A percentile compares a stretch with the other conserved stretches of the same genome.
Conservation (phyloP, 2,329 filamentous ascomycete species). For the Aureobasidium sp. region DNA sequence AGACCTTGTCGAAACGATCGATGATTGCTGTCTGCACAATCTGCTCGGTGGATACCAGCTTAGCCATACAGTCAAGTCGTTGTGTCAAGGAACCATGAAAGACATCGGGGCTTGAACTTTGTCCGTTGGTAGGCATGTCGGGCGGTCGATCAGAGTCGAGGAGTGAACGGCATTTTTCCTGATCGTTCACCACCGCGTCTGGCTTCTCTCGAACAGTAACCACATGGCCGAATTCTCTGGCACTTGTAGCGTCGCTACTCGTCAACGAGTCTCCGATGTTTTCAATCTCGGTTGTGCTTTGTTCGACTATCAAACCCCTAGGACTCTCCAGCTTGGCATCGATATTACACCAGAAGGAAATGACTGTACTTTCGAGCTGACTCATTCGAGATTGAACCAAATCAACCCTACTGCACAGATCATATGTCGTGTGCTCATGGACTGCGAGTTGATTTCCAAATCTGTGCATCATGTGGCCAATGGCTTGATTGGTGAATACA, state of each 20-base stretch:
- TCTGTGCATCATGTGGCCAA: background rate
- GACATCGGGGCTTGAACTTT: background rate
- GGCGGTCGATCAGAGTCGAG: background rate
- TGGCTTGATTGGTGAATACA: background rate
- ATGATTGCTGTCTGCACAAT: background rate
- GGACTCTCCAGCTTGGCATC: background rate
- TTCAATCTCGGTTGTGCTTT: background rate
- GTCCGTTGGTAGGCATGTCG: background rate
- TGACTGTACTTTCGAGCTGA: background rate
- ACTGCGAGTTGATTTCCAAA: background rate
- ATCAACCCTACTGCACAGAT: background rate
- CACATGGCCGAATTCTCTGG: background rate
- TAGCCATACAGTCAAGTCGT: background rate
- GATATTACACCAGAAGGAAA: background rate
- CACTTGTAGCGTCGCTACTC: background rate
- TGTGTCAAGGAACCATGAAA: background rate
- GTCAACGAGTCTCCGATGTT: background rate
- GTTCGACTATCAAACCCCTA: background rate
- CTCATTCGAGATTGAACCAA: background rate
- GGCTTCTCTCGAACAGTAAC: background rate
- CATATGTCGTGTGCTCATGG: background rate
- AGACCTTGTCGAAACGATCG: background rate
- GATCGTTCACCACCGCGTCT: background rate
- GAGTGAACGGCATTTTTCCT: background rate
- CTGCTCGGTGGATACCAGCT: background rate